Evolutionary conservation across 176 grass and related monocot genomes (phyloP).

Genomic region (Saccharum spontaneum): DNA sequence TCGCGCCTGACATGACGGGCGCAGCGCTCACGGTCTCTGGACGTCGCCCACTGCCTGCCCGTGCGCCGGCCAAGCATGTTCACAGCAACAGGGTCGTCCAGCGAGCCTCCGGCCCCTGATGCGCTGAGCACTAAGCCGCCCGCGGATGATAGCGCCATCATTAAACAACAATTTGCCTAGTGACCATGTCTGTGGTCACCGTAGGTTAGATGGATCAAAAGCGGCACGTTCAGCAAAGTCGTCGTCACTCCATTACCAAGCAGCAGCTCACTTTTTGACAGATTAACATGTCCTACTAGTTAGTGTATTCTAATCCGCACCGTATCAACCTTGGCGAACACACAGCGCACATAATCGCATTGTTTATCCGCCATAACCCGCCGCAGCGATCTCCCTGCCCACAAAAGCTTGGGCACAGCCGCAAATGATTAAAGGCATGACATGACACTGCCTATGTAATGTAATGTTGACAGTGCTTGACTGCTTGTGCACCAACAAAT

Average conservation of each 20-base stretch:
- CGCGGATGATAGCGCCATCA: neutral
- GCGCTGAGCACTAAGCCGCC: neutral
- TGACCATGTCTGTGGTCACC: conserved; percentile 6
- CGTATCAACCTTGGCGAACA: conserved; percentile 41
- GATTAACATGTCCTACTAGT: neutral
- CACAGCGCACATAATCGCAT: conserved; percentile 31
- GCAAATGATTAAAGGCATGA: conserved; percentile 3
- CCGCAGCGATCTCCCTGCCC: conserved; percentile 32
- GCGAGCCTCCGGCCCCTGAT: neutral
- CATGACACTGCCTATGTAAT: conserved; percentile 8
- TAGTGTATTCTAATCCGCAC: neutral
- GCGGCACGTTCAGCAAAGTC: neutral
- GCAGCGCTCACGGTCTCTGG: too few relatives aligned
- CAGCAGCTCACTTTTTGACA: conserved; percentile 16
- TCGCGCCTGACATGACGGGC: neutral
- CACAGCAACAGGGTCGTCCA: too few relatives aligned
- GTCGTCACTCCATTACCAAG: conserved; percentile 6
- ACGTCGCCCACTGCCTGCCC: too few relatives aligned
- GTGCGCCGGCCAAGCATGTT: too few relatives aligned
- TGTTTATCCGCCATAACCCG: conserved; percentile 23
- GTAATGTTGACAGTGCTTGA: conserved; percentile 29
- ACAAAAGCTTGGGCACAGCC: conserved; percentile 21
- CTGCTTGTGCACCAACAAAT: neutral
- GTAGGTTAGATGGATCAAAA: conserved; percentile 40
- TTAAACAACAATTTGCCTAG: conserved; percentile 30